These are phyloP conservation scores for Graphilbum sp. DNA, from an alignment of 2,329 filamentous ascomycete species.

Conservation along the genomic window DNA sequence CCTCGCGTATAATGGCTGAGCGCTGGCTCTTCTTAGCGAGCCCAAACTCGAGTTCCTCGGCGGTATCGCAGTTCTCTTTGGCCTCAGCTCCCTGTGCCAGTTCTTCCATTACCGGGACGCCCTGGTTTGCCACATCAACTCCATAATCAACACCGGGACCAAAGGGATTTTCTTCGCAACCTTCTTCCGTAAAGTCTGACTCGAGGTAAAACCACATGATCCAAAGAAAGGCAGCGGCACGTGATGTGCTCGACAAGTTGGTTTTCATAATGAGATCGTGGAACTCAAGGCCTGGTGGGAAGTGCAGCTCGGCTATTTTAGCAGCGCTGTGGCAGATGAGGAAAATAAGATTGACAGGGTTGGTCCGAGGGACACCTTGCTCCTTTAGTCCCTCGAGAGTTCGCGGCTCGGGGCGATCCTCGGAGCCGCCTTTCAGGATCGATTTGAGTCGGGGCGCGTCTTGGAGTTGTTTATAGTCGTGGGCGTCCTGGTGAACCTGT, in stretches of 20 bases:
- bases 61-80: conserved; percentile 58
- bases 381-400: conserved; percentile 70
- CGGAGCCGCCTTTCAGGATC: conserved; percentile 89
- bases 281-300: conserved; percentile 72
- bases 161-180: conserved; percentile 81
- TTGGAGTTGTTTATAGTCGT: conserved; percentile 94
- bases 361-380: conserved; percentile 55
- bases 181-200: conserved; percentile 81
- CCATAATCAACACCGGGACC: conserved; percentile 54
- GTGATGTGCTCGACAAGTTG: conserved; percentile 62
- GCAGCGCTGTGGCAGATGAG: conserved; percentile 79
- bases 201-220: conserved; percentile 99
- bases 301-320: conserved; percentile 86
- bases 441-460: conserved; percentile 93
- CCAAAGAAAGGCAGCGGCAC: conserved; percentile 85
- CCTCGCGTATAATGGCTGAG: conserved; percentile 58
- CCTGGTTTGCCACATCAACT: conserved; percentile 48
- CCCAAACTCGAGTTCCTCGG: conserved; percentile 54
- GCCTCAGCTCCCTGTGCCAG: conserved; percentile 50
- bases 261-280: conserved; percentile 93
- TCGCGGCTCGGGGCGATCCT: conserved; percentile 71
- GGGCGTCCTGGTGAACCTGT: conserved; percentile 85
- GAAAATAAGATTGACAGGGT: conserved; percentile 94
- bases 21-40: conserved; percentile 58
- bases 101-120: conserved; percentile 49